Conservation (phyloP, 345 rosid species). For the Eucalyptus regnans region DNA sequence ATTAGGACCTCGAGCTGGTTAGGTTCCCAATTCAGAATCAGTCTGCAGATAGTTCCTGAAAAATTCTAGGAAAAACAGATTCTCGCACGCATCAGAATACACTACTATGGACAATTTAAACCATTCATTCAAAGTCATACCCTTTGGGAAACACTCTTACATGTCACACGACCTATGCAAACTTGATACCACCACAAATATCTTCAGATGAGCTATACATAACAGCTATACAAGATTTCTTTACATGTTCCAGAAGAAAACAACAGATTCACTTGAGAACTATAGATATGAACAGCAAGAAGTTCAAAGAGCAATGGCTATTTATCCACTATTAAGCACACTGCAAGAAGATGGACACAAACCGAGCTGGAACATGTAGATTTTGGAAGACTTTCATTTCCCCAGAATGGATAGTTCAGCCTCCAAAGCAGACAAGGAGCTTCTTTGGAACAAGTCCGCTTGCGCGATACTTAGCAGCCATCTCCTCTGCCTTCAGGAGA, state of each 20-base stretch:
- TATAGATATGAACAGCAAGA: not conserved
- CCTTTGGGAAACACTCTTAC: not conserved
- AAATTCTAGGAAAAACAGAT: not conserved
- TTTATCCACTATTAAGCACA: not conserved
- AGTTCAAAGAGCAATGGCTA: not conserved
- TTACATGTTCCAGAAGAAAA: not conserved
- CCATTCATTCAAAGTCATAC: not conserved
- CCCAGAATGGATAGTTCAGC: not conserved
- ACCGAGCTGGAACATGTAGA: not conserved
- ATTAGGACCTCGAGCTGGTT: not conserved
- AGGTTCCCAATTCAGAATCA: not conserved
- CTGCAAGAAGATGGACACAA: not conserved
- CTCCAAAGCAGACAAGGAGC: slow-evolving; percentile 21
- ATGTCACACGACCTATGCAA: not conserved
- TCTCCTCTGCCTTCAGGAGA: slow-evolving; percentile 70
- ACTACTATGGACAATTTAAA: not conserved
- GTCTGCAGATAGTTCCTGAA: not conserved
- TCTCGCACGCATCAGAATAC: not conserved
- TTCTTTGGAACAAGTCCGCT: slow-evolving; percentile 60
- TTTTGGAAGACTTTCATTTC: not conserved
- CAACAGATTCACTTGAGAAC: not conserved
- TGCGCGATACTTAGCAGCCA: slow-evolving; percentile 66
- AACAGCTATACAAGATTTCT: not conserved
- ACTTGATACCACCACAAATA: not conserved
- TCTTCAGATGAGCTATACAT: not conserved